Conservation (phyloP, 345 rosid genomes). For the Theobroma cacao region DNA sequence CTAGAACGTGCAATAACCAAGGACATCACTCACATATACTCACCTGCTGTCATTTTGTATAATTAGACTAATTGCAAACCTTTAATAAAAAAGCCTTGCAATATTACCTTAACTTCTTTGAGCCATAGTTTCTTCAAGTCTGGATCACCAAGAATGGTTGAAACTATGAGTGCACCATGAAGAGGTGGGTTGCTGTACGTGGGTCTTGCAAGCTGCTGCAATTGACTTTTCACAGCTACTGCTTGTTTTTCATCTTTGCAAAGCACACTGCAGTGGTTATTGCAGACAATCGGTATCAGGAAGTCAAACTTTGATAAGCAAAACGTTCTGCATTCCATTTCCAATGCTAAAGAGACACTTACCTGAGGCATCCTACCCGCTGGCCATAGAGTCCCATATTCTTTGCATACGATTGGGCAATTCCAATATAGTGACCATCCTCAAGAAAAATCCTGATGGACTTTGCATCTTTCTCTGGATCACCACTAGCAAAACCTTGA, state of each 20-base stretch:
- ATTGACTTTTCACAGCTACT: conserved; percentile 78
- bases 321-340: not conserved
- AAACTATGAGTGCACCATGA: conserved; percentile 83
- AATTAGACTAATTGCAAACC: too few species aligned
- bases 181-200: conserved; percentile 98
- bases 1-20: not conserved
- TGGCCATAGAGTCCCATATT: conserved; percentile 99
- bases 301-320: not conserved
- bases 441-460: conserved; percentile 88
- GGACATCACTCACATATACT: not conserved
- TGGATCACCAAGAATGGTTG: conserved; percentile 74
- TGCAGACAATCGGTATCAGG: not conserved
- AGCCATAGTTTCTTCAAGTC: conserved; percentile 85
- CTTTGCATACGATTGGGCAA: conserved; percentile 93
- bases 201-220: conserved; percentile 97
- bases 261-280: conserved; percentile 54
- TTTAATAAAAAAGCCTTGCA: not conserved
- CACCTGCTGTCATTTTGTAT: not conserved
- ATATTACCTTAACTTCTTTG: conserved; percentile 81
- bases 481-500: conserved; percentile 98
- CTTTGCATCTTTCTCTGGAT: conserved; percentile 93
- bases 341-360: conserved; percentile 13
- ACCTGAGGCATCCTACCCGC: conserved; percentile 98
- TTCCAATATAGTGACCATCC: conserved; percentile 89
- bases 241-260: conserved; percentile 88